phyloP scores from a whole-genome alignment of 306 rosid species.

The Myrica gale region DNA sequence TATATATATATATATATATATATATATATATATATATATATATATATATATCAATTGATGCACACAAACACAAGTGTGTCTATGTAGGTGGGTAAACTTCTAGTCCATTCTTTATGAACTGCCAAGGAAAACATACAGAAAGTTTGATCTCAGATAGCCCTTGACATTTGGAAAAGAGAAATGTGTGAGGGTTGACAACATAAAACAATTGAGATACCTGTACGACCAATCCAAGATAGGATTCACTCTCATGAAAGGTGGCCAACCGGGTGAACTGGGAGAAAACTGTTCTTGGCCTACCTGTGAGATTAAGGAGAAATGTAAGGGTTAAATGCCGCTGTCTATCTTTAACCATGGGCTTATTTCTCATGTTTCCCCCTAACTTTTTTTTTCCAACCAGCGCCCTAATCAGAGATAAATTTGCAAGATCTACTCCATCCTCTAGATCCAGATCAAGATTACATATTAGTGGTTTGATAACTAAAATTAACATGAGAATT shows the following conservation, averaged over 20 bases:
- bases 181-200: constrained; percentile 11
- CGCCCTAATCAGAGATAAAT: background rate
- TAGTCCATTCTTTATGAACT: background rate
- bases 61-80: background rate
- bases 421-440: background rate
- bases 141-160: background rate
- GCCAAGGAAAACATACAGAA: constrained; percentile 1
- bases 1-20: too few species aligned
- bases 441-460: background rate
- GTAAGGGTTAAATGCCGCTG: constrained; percentile 3
- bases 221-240: constrained; percentile 99
- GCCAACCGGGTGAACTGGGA: constrained; percentile 98
- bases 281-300: constrained; percentile 96
- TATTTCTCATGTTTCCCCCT: background rate
- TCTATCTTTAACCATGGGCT: background rate
- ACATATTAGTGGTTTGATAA: background rate
- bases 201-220: constrained; percentile 41
- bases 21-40: too few species aligned
- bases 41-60: too few species aligned
- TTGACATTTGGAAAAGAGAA: constrained; percentile 18
- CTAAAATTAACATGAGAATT: too few species aligned
- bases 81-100: background rate
- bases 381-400: background rate
- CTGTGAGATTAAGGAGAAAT: constrained; percentile 43
- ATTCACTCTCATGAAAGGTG: constrained; percentile 96